Evolutionary conservation across 2,329 filamentous ascomycete genomes (phyloP), one percentile per base, ranked within the genome.

Genomic region (Cytospora leucostoma): DNA sequence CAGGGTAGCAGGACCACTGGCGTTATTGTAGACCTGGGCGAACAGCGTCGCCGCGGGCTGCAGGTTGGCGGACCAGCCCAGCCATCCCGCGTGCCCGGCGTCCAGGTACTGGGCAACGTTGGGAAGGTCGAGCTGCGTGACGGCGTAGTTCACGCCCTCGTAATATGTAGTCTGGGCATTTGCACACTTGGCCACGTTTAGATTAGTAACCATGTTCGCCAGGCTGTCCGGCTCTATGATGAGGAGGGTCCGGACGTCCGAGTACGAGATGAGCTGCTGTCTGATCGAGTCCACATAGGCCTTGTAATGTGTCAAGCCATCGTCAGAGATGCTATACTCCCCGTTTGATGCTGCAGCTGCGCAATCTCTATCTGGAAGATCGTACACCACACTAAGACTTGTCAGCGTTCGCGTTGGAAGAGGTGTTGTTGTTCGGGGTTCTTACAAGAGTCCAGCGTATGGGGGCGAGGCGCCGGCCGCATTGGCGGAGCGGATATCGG

Each of bases 91-190:
- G 71, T 86, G 83, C 35, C 82, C 83, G 33, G 81, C 83, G 66
- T 85, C 83, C 54, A 85, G 74, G 67, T 85, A 86, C 82, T 84
- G 83, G 71, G 79, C 76, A 33, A 86, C 82, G 68, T 86, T 83
- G 64, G 81, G 79, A 12, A 85, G 76, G 72, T 85, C 80, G 34
- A 85, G 78, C 59, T 78, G 71, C 65, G 74, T 77, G 65, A 85
- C 64, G 52, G 83, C 83, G 68, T 86, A 83, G 66, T 78, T 72
- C 44, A 78, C 81, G 70, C 81, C 77, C 51, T 79, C 77, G 54
- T 79, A 73, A 71, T 86, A 86, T 17, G 79, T 78, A 6, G 70
- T 67, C n/a, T 79, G 74, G 11, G 83, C 80, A 56, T 73, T 73
- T 57, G 77, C 55, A 70, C 84, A 86, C 72, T 83, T 84, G 63